Base-by-base conservation (phyloP, 2,329 filamentous ascomycete species). In the Penicillium sp. region DNA sequence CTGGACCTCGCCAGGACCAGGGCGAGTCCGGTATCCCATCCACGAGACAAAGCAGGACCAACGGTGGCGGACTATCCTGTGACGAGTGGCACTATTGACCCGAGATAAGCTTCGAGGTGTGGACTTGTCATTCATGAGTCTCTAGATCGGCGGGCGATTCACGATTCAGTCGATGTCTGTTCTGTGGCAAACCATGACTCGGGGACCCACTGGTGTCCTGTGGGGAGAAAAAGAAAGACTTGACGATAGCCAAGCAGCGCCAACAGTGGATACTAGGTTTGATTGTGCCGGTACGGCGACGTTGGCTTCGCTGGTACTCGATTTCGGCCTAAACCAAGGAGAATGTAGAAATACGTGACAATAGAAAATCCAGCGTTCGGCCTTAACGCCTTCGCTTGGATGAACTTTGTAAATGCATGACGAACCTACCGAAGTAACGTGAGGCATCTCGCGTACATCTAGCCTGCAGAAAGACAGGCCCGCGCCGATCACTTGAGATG, bases 51-150 rank as follows among this genome's bases (percentile, higher is more conserved):
- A 35, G 33, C 35, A 38, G 5, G 22, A 8, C 57, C 57, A 60
- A 62, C 58, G 53, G 9, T 14, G 20, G 1, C 5, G 10, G 31
- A 24, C 10, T 13, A 35, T 22, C 14, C 38, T 27, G 40, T 44
- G 40, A 48, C 46, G 27, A 5, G 28, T 16, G 39, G 41, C 36
- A 55, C 47, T 52, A 55, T 49, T 51, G 35, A 57, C 51, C 58
- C 59, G 56, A 59, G 59, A 53, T 61, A 57, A 44, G 46, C 50
- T 59, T 54, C 20, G 38, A 45, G 45, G 47, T 41, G 40, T 30
- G 46, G 40, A 44, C 2, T 30, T 35, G 13, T 18, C 6, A 2
- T n/a, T 25, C 38, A 25, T 3, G 11, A 22, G 16, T 40, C 22
- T 13, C 10, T 1, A 11, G 16, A 20, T 38, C 35, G 14, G 14